Evolutionary conservation across 768 basidiomycete species (phyloP).

Genomic region (Gymnopilus junonius): DNA sequence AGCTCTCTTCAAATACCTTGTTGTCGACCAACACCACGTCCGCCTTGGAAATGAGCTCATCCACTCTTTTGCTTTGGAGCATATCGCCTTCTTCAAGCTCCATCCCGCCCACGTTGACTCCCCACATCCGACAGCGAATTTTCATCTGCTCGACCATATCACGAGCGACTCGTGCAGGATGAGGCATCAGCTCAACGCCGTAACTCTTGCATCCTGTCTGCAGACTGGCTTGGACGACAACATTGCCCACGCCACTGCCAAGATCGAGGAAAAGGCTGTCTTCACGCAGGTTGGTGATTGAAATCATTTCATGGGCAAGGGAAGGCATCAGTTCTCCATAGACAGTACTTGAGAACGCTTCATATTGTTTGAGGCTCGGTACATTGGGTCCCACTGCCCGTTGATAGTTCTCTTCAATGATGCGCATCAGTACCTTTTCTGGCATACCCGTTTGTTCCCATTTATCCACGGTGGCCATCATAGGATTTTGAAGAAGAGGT

Average conservation of each 20-base stretch:
- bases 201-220: slow-evolving; percentile 80
- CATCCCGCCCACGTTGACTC: slow-evolving; percentile 72
- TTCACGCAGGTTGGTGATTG: slow-evolving; percentile 56
- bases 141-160: slow-evolving; percentile 76
- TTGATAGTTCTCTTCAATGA: slow-evolving; percentile 93
- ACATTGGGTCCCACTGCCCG: slow-evolving; percentile 91
- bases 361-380: slow-evolving; percentile 78
- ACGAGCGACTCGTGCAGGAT: slow-evolving; percentile 80
- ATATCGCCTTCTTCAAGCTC: slow-evolving; percentile 89
- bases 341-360: slow-evolving; percentile 81
- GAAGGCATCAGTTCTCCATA: slow-evolving; percentile 91
- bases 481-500: slow-evolving; percentile 46
- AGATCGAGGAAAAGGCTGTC: slow-evolving; percentile 80
- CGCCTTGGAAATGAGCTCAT: slow-evolving; percentile 74
- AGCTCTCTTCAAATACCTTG: slow-evolving; percentile 75
- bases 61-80: slow-evolving; percentile 66
- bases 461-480: slow-evolving; percentile 49
- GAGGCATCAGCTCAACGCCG: slow-evolving; percentile 78
- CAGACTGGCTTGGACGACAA: slow-evolving; percentile 79
- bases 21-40: slow-evolving; percentile 94
- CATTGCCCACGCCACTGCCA: slow-evolving; percentile 87
- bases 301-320: slow-evolving; percentile 75
- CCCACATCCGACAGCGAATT: slow-evolving; percentile 91
- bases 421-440: slow-evolving; percentile 67
- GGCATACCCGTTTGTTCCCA: slow-evolving; percentile 65